Percentiles rank a stretch among this genome's conserved stretches.
Evolutionary conservation across 2,329 filamentous ascomycete species (phyloP).

Genomic region (Aspergillus sp.): DNA sequence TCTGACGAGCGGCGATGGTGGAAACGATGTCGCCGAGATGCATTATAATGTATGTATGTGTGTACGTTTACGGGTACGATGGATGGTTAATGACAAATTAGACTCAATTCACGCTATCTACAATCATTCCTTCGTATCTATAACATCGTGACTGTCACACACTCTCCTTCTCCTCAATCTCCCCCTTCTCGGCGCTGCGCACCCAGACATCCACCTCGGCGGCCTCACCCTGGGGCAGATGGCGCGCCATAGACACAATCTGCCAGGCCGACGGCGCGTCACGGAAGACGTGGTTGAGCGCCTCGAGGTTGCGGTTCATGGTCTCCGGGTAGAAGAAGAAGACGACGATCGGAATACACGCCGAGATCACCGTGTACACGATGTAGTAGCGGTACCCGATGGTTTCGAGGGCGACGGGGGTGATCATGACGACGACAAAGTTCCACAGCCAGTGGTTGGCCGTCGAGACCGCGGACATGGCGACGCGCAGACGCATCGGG

Average conservation of each 20-base stretch:
- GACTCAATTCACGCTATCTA: neutral
- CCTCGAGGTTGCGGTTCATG: constrained; percentile 59
- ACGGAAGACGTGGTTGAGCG: constrained; percentile 63
- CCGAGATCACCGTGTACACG: constrained; percentile 49
- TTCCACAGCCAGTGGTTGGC: constrained; percentile 60
- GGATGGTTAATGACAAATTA: neutral
- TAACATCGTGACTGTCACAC: no score
- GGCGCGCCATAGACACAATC: constrained; percentile 22
- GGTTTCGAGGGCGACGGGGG: constrained; percentile 55
- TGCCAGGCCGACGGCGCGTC: constrained; percentile 17
- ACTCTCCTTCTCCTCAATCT: constrained; percentile 18
- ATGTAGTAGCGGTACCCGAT: constrained; percentile 55
- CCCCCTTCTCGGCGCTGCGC: constrained; percentile 12
- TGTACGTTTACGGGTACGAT: neutral
- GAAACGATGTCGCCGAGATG: neutral
- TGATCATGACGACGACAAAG: constrained; percentile 64
- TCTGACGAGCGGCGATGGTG: neutral
- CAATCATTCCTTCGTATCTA: constrained; percentile 1
- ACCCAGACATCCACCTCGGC: constrained; percentile 11
- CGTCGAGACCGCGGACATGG: constrained; percentile 57
- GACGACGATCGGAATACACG: constrained; percentile 43
- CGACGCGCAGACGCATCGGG: constrained; percentile 53
- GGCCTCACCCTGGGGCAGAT: constrained; percentile 20
- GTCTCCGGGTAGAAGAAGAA: constrained; percentile 61
- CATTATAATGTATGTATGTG: neutral